phyloP scores from a whole-genome alignment of 441 rosid genomes.

The Viola pubescens region DNA sequence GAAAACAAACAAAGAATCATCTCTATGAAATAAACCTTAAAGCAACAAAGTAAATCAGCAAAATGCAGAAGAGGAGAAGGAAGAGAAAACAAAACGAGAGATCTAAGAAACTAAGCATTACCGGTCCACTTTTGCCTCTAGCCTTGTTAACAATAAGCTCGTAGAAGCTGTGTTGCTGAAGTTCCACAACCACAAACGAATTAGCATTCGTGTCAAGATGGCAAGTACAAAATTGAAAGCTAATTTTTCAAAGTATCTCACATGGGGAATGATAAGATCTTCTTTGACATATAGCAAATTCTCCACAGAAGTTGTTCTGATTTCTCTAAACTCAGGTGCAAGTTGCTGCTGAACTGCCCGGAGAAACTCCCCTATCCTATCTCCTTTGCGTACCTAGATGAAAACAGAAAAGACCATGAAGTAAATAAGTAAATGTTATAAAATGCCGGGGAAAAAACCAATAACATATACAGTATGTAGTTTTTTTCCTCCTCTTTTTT shows the following conservation, averaged over 20 bases:
- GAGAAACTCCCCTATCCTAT: conserved; percentile 76
- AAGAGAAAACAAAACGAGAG: not conserved
- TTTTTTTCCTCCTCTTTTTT: too few species aligned
- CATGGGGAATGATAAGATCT: conserved; percentile 95
- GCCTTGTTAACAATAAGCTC: conserved; percentile 93
- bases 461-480: too few species aligned
- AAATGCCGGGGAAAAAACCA: too few species aligned
- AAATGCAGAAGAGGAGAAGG: not conserved
- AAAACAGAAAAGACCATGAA: not conserved
- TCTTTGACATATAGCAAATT: conserved; percentile 93
- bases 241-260: conserved; percentile 32
- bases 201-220: conserved; percentile 14
- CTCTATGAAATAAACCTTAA: not conserved
- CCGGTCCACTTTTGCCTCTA: conserved; percentile 99
- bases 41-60: not conserved
- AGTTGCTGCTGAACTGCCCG: conserved; percentile 91
- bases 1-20: not conserved
- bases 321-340: conserved; percentile 95
- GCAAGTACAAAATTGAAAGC: conserved; percentile 4
- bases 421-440: too few species aligned
- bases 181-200: conserved; percentile 21
- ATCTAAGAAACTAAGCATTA: conserved; percentile 23
- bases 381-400: conserved; percentile 75
- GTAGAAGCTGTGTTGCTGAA: conserved; percentile 97
- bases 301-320: conserved; percentile 86